A percentile compares a stretch with the other conserved stretches of the same genome.
phyloP scores from a whole-genome alignment of 768 basidiomycete species.

The Podaxis pistillaris region DNA sequence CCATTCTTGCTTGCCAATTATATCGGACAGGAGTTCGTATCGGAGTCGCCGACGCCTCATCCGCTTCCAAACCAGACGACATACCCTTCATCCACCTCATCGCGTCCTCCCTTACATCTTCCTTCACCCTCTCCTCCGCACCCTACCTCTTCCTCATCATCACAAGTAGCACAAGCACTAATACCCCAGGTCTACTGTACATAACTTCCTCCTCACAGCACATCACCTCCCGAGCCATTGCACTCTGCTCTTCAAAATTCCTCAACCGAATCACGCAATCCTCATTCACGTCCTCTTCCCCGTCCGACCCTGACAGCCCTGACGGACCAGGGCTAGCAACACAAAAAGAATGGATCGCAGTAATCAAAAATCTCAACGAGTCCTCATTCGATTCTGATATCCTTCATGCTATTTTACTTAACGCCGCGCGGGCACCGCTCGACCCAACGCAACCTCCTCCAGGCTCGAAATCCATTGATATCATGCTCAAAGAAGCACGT shows the following conservation, averaged over 20 bases:
- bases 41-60: slow-evolving; percentile 59
- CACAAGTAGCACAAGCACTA: slow-evolving; percentile 36
- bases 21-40: slow-evolving; percentile 42
- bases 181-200: slow-evolving; percentile 46
- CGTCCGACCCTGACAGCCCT: neutral
- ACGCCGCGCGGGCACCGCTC: slow-evolving; percentile 55
- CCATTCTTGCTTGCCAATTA: neutral
- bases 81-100: slow-evolving; percentile 56
- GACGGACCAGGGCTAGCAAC: neutral
- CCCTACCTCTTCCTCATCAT: slow-evolving; percentile 56
- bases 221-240: slow-evolving; percentile 63
- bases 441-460: slow-evolving; percentile 64
- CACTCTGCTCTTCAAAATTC: slow-evolving; percentile 68
- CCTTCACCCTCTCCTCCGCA: slow-evolving; percentile 31
- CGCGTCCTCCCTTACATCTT: slow-evolving; percentile 43
- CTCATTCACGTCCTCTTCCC: slow-evolving; percentile 19
- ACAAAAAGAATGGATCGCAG: slow-evolving; percentile 37
- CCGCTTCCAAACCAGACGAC: slow-evolving; percentile 46
- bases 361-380: slow-evolving; percentile 52
- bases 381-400: slow-evolving; percentile 63
- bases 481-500: slow-evolving; percentile 57
- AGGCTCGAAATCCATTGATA: slow-evolving; percentile 57
- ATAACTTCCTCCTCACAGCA: slow-evolving; percentile 55
- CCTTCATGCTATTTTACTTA: slow-evolving; percentile 69
- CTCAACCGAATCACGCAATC: slow-evolving; percentile 53